phyloP scores from a whole-genome alignment of 257 asterid genomes.

The Nicotiana paniculata region DNA sequence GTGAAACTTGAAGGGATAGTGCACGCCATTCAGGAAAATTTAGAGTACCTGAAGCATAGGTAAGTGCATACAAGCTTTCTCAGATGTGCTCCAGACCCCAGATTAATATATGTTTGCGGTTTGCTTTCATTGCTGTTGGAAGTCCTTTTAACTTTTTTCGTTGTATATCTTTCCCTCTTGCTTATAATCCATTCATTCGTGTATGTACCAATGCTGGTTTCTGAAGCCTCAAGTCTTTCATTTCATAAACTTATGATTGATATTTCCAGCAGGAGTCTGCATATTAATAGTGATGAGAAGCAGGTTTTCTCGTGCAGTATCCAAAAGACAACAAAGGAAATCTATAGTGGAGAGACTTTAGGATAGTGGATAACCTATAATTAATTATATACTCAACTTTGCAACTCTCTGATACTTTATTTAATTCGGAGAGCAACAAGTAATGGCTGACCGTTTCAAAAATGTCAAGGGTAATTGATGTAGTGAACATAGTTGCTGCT shows the following conservation, averaged over 20 bases:
- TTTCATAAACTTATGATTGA: neutral
- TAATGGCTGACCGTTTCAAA: neutral
- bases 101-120: neutral
- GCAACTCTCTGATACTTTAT: neutral
- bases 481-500: neutral
- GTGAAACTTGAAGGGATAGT: slow-evolving; percentile 67
- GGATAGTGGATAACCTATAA: neutral
- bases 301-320: neutral
- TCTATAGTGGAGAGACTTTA: neutral
- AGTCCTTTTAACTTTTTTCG: neutral
- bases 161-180: neutral
- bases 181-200: neutral
- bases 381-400: neutral
- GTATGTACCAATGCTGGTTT: neutral
- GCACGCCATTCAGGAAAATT: slow-evolving; percentile 49
- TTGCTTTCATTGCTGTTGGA: neutral
- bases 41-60: slow-evolving; percentile 47
- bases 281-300: neutral
- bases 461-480: neutral
- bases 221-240: neutral
- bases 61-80: neutral
- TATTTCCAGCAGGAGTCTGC: neutral
- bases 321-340: neutral
- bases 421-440: neutral
- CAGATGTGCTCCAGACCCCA: neutral